Evolutionary conservation across 75 land plant genomes (phyloP).

Genomic region (Cunninghamia lanceolata): DNA sequence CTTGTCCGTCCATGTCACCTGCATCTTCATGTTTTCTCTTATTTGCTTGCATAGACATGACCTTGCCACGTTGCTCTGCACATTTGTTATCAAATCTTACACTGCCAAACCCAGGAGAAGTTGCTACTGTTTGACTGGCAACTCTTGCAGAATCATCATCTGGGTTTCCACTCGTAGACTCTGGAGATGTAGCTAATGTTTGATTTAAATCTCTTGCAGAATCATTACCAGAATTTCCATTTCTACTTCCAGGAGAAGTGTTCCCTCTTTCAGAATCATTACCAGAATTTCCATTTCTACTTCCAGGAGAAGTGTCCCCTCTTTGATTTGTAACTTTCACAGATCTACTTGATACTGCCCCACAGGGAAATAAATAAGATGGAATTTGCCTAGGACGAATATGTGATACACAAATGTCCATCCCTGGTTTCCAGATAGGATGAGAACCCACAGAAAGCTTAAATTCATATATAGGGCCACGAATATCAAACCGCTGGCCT

Average conservation of each 20-base stretch:
- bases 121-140: too few species aligned
- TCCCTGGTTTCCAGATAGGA: constrained; percentile 42
- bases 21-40: constrained; percentile 24
- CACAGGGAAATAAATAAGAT: constrained; percentile 40
- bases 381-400: constrained; percentile 46
- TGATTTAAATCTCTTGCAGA: constrained; percentile 3
- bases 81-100: too few species aligned
- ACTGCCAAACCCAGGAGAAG: too few species aligned
- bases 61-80: not conserved
- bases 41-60: constrained; percentile 7
- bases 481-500: constrained; percentile 51
- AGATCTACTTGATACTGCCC: constrained; percentile 20
- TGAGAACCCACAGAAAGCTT: constrained; percentile 33
- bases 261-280: constrained; percentile 6
- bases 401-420: constrained; percentile 47
- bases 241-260: not conserved
- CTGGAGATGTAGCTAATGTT: not conserved
- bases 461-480: constrained; percentile 43
- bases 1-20: constrained; percentile 10
- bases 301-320: not conserved
- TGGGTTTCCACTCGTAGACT: not conserved
- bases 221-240: not conserved
- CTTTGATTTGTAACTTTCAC: constrained; percentile 1
- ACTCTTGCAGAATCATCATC: not conserved
- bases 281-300: not conserved